These are phyloP conservation scores for Extremus antarcticus DNA, from an alignment of 495 filamentous ascomycete genomes.

Conservation along the genomic window DNA sequence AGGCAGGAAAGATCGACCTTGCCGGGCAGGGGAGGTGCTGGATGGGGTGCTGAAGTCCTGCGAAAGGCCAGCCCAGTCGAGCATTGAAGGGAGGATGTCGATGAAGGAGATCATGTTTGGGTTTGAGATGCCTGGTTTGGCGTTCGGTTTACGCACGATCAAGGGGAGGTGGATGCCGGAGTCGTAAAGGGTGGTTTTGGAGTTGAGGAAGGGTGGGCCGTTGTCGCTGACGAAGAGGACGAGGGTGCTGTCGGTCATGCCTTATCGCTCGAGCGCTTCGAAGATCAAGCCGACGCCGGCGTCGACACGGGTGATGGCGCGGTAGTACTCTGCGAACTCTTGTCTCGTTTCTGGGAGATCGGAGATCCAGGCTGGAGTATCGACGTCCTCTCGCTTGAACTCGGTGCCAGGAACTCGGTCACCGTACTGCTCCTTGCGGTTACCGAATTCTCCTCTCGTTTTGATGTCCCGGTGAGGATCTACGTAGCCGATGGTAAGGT, in stretches of 20 bases:
- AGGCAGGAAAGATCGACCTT: constrained; percentile 33
- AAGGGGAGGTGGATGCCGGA: constrained; percentile 35
- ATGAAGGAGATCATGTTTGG: constrained; percentile 39
- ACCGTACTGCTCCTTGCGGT: constrained; percentile 29
- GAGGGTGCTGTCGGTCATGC: constrained; percentile 30
- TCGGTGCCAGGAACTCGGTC: constrained; percentile 8
- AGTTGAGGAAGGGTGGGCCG: constrained; percentile 39
- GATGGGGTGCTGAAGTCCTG: background rate
- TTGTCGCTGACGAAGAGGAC: constrained; percentile 39
- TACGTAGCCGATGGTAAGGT: constrained; percentile 35
- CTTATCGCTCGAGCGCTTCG: constrained; percentile 25
- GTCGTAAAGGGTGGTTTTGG: constrained; percentile 40
- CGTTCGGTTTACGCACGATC: constrained; percentile 30
- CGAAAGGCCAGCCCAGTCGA: constrained; percentile 30
- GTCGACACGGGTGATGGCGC: constrained; percentile 33
- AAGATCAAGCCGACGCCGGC: constrained; percentile 34
- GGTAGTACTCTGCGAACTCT: constrained; percentile 37
- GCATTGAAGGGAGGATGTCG: constrained; percentile 36
- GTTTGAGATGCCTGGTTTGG: constrained; percentile 23
- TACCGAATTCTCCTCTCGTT: constrained; percentile 36
- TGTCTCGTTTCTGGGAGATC: constrained; percentile 31
- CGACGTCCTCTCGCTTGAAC: constrained; percentile 23
- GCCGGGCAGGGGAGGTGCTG: constrained; percentile 8
- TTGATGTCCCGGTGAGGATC: constrained; percentile 35
- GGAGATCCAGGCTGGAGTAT: constrained; percentile 29